Percentiles rank a stretch among this genome's conserved stretches.
These are phyloP conservation scores for Sugiyamaella japonica DNA, from an alignment of 1,139 yeast genomes.

Conservation along the genomic window DNA sequence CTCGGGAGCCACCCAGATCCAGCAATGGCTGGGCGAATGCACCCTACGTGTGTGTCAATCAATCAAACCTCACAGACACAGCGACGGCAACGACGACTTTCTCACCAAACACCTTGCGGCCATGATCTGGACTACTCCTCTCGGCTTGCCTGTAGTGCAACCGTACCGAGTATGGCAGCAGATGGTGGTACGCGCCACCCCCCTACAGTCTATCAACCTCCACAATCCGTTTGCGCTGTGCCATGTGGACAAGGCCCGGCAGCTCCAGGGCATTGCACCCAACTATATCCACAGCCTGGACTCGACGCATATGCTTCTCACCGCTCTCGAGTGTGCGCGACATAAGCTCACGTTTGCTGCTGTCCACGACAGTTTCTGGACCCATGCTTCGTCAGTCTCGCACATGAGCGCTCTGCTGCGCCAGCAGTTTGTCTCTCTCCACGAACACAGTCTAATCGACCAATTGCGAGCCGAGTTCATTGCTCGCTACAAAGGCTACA, in stretches of 20 bases:
- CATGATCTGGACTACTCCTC: slow-evolving; percentile 92
- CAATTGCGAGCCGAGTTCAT: slow-evolving; percentile 74
- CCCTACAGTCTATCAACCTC: slow-evolving; percentile 73
- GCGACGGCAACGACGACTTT: slow-evolving; percentile 20
- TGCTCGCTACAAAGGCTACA: slow-evolving; percentile 66
- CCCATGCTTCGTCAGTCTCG: slow-evolving; percentile 80
- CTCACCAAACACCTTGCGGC: slow-evolving; percentile 64
- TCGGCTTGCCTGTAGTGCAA: slow-evolving; percentile 87
- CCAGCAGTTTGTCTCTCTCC: slow-evolving; percentile 71
- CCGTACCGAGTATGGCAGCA: slow-evolving; percentile 71
- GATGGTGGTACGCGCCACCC: slow-evolving; percentile 59
- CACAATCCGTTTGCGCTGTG: slow-evolving; percentile 74
- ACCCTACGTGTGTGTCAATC: slow-evolving; percentile 75
- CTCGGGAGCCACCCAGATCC: slow-evolving; percentile 82
- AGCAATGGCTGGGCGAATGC: slow-evolving; percentile 84
- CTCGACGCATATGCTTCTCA: slow-evolving; percentile 91
- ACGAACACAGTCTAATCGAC: slow-evolving; percentile 62
- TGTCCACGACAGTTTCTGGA: slow-evolving; percentile 96
- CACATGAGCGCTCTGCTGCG: slow-evolving; percentile 65
- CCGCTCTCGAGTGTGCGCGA: slow-evolving; percentile 63
- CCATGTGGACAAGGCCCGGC: slow-evolving; percentile 76
- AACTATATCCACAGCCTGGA: slow-evolving; percentile 90
- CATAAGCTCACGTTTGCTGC: slow-evolving; percentile 76
- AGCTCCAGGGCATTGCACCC: slow-evolving; percentile 87
- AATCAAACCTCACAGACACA: slow-evolving; percentile 20